Percentiles rank a stretch among this genome's conserved stretches.
These are phyloP conservation scores for Talaromyces thailandensis DNA, from an alignment of 495 filamentous ascomycete genomes.

Conservation along the genomic window DNA sequence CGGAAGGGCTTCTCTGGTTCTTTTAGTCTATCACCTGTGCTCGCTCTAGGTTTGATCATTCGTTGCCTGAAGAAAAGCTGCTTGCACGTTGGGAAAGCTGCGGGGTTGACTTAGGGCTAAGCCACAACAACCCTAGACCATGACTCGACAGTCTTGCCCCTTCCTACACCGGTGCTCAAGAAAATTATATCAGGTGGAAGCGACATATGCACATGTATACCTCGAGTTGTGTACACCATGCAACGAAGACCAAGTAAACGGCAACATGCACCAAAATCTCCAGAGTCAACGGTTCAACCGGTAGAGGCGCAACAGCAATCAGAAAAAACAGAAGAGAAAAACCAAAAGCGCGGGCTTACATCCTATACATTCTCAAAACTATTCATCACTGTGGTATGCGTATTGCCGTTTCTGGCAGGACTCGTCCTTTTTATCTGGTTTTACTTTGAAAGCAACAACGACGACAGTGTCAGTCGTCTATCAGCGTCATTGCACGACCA, in stretches of 20 bases:
- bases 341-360: neutral
- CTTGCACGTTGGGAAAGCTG: no score
- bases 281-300: neutral
- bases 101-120: neutral
- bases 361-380: neutral
- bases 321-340: conserved; percentile 6
- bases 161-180: no score
- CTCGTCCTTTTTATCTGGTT: conserved; percentile 10
- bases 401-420: conserved; percentile 1
- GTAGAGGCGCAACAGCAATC: neutral
- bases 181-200: neutral
- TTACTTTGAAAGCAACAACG: conserved; percentile 5
- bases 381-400: neutral
- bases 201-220: neutral
- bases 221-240: neutral
- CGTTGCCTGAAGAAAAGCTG: neutral
- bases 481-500: neutral
- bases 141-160: neutral
- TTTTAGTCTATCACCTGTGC: neutral
- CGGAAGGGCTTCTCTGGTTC: neutral
- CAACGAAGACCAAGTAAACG: conserved; percentile 2
- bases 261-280: neutral
- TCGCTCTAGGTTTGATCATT: neutral
- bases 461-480: neutral
- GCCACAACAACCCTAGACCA: neutral